Evolutionary conservation across 2,329 filamentous ascomycete genomes (phyloP).

Genomic region (Purpureocillium takamizusanense): DNA sequence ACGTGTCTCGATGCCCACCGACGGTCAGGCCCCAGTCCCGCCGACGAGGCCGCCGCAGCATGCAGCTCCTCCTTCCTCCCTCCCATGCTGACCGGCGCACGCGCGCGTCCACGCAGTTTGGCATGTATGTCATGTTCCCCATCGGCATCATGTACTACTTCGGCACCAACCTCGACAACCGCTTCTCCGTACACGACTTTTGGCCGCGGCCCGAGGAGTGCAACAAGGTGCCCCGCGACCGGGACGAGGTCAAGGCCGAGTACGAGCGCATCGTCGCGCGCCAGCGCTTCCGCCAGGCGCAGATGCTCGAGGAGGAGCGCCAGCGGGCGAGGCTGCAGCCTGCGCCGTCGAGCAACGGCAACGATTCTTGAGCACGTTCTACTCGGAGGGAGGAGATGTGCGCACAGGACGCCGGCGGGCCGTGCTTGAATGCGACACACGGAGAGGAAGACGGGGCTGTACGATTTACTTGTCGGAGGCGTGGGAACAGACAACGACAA

Average conservation of each 20-base stretch:
- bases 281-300: conserved; percentile 65
- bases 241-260: conserved; percentile 77
- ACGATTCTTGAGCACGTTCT: conserved; percentile 9
- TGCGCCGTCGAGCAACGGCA: conserved; percentile 14
- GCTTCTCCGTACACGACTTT: conserved; percentile 83
- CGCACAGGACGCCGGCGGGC: no score
- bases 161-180: conserved; percentile 90
- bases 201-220: conserved; percentile 80
- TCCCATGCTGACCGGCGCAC: background rate
- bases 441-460: conserved; percentile 1
- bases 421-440: background rate
- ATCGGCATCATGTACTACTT: conserved; percentile 99
- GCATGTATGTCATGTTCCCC: conserved; percentile 97
- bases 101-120: conserved; percentile 54
- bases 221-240: conserved; percentile 66
- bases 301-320: conserved; percentile 26
- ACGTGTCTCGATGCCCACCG: no score
- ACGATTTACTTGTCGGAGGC: conserved; percentile 2
- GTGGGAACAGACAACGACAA: background rate
- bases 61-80: no score
- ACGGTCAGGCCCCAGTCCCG: no score
- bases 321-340: conserved; percentile 13
- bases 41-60: no score
- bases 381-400: no score
- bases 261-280: conserved; percentile 59